Base-by-base conservation (phyloP, 352 stramenopile genomes). In the Pythium sp. region DNA sequence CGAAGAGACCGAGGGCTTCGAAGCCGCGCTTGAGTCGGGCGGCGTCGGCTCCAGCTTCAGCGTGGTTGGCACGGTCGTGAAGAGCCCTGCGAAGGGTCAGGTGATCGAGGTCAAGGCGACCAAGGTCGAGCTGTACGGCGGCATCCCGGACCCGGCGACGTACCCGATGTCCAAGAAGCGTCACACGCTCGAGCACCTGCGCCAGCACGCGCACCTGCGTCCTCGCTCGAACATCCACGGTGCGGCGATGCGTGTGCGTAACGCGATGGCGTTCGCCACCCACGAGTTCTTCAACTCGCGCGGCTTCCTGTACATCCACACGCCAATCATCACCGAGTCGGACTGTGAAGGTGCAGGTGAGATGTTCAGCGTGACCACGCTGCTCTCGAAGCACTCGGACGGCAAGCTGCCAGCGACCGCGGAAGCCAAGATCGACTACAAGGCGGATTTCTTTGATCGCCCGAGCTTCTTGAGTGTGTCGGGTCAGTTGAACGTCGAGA, bases 301-400 rank as follows among this genome's bases (percentile, higher is more conserved):
- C 28, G 93, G 94, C 36, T 98, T 98, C 70, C 70, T 98, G 58
- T 98, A 98, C 82, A 90, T 98, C 54, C 93, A 98, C 80, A 98
- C 93, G 66, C 95, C 95, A 32, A 90, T 98, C 55, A 97, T 98
- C 64, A 99, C 98, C 2, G 90, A 95, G 43, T 96, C 92, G 53
- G 98, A 99, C 84, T 99, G 97, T 73, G 98, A 99, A 78, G 97
- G 98, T 28, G 98, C 98, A 0, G 98, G 98, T 3, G 98, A 99
- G 80, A 97, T 98, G 80, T 99, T 99, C 73, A 76, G 79, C 30
- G 93, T 99, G 34, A 97, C 92, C 11, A 98, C 95, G 26, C 73
- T 98, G 72, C 73, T 98, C 15, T 90, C 76, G 41, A 89, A 87
- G 76, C 80, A 90, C 71, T 62, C 78, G 53, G 86, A 96, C 62